Evolutionary conservation across 371 early-diverging fungal species (phyloP).

Genomic region (Rhizomucor miehei): DNA sequence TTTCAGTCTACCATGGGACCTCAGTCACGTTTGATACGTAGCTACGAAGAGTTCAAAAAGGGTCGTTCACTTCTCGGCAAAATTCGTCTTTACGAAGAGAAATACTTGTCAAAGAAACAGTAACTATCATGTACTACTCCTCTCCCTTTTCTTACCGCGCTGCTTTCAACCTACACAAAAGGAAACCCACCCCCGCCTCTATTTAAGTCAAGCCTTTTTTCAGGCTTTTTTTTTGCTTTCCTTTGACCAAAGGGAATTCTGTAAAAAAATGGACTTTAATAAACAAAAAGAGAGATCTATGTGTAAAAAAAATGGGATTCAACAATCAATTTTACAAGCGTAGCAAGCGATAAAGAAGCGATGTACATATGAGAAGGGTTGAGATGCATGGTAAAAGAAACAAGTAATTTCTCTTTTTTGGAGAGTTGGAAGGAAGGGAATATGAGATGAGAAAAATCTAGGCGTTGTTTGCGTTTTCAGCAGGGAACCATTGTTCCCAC

Average conservation of each 20-base stretch:
- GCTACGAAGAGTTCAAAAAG: slow-evolving; percentile 66
- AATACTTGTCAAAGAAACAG: slow-evolving; percentile 3
- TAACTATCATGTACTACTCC: background rate
- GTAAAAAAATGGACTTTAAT: too few relatives aligned
- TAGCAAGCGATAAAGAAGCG: too few relatives aligned
- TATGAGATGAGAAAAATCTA: too few relatives aligned
- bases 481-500: slow-evolving; percentile 42
- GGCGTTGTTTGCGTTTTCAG: slow-evolving; percentile 1
- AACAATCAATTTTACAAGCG: too few relatives aligned
- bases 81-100: slow-evolving; percentile 27
- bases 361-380: too few relatives aligned
- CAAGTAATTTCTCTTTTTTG: too few relatives aligned
- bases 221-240: too few relatives aligned
- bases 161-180: background rate
- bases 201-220: too few relatives aligned
- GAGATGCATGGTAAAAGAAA: too few relatives aligned
- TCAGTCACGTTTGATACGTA: slow-evolving; percentile 78
- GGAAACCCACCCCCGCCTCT: background rate
- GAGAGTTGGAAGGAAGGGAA: background rate
- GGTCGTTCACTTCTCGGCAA: slow-evolving; percentile 51
- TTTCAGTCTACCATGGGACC: slow-evolving; percentile 71
- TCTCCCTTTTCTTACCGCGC: background rate
- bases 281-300: too few relatives aligned
- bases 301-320: too few relatives aligned
- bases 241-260: too few relatives aligned